phyloP scores from a whole-genome alignment of 768 basidiomycete genomes.

The Amanita pseudoporphyria region DNA sequence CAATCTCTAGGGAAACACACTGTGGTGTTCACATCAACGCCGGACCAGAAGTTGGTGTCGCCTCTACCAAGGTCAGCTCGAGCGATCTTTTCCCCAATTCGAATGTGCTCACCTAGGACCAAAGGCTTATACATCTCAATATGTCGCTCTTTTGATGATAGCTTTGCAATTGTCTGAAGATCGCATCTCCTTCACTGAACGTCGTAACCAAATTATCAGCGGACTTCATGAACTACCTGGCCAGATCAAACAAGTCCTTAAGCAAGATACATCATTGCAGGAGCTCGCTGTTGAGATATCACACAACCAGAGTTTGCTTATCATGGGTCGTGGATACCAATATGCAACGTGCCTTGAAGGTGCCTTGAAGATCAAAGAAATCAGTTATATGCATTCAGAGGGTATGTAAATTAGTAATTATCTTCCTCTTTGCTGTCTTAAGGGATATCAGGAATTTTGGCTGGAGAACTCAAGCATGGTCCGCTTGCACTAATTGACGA shows the following conservation, averaged over 20 bases:
- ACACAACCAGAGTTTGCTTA: conserved; percentile 77
- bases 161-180: conserved; percentile 98
- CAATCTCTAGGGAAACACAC: conserved; percentile 95
- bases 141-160: conserved; percentile 96
- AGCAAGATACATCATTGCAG: conserved; percentile 67
- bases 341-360: conserved; percentile 97
- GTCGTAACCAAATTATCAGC: conserved; percentile 88
- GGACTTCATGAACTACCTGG: conserved; percentile 84
- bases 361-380: conserved; percentile 99
- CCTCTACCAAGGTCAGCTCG: conserved; percentile 79
- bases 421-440: conserved; percentile 3
- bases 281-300: conserved; percentile 74
- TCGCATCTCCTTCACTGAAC: conserved; percentile 84
- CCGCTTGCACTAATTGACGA: conserved; percentile 97
- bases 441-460: conserved; percentile 66
- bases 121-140: conserved; percentile 97
- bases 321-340: conserved; percentile 99
- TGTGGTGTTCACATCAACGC: conserved; percentile 99
- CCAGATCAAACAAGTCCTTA: conserved; percentile 83
- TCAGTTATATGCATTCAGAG: conserved; percentile 85
- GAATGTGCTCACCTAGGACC: not conserved
- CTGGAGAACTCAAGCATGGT: conserved; percentile 98
- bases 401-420: conserved; percentile 27
- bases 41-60: conserved; percentile 97
- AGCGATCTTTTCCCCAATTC: conserved; percentile 3